Evolutionary conservation across 129 eudicot species (phyloP), one percentile per base, ranked within the genome.

Genomic region (Rutidosis leptorrhynchoides): DNA sequence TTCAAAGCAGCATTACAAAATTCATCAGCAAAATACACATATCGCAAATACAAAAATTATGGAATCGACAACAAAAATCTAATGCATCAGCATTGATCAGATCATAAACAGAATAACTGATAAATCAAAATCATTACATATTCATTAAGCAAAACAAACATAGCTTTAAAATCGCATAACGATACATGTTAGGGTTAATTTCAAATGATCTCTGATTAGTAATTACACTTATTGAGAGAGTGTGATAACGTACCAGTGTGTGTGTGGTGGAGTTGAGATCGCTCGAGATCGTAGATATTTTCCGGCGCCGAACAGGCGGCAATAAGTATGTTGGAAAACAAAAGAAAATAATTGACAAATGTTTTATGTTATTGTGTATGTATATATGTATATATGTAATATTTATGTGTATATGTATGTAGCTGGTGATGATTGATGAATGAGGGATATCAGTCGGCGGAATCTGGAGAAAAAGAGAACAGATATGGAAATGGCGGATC

Each of bases 181-280:
- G 8, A 48, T 48, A 48, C 22, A 48, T 48, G 4, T 37, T 37
- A 37, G 15, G 45, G 45, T 11, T 37, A 37, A 48, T 0, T 16
- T 48, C 9, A 48, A 10, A 20, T 48, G 55, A 48, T 48, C 24
- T 48, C 23, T 17, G 55, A n/a, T 11, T 17, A 48, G 55, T 23
- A n/a, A 12, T 20, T 48, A 7, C 24, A 17, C 22, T 2, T 48
- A 17, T 10, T 3, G 23, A 55, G 61, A 11, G 61, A 2, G 15
- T 6, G 19, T 3, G 30, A 5, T 24, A 22, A 56, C 19, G 2
- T 56, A 56, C 61, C 33, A 23, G 61, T 56, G 61, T 24, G 28
- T 55, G 61, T 24, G 61, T 6, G 55, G 24, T 48, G 55, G 7
- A 12, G 61, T 56, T 56, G 61, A 56, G 33, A 56, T 56, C 33